Evolutionary conservation across 306 rosid genomes (phyloP).

Genomic region (Lupinus albus): DNA sequence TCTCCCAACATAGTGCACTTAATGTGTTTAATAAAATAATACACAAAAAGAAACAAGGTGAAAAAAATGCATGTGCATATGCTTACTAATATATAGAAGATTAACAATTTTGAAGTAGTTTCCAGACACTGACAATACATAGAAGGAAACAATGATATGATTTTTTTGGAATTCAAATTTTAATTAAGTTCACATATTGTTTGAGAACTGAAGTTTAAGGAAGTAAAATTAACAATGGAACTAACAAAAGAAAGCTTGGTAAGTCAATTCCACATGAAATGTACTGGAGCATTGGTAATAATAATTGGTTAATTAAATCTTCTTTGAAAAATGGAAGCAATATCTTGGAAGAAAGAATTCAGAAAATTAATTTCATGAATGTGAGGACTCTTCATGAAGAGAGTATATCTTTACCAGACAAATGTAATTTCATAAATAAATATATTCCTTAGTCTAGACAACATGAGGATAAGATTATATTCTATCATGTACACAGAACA

Average conservation of each 20-base stretch:
- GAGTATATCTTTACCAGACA: background rate
- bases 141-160: slow-evolving; percentile 67
- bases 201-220: slow-evolving; percentile 13
- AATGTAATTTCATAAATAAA: background rate
- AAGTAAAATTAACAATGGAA: background rate
- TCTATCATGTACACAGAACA: too few species aligned
- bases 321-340: slow-evolving; percentile 57
- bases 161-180: slow-evolving; percentile 27
- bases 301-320: slow-evolving; percentile 55
- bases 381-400: slow-evolving; percentile 58
- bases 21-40: slow-evolving; percentile 13
- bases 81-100: slow-evolving; percentile 70
- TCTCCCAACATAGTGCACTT: background rate
- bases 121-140: slow-evolving; percentile 67
- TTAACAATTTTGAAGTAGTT: slow-evolving; percentile 65
- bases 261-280: slow-evolving; percentile 65
- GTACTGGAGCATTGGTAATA: slow-evolving; percentile 47
- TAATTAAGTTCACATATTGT: background rate
- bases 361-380: slow-evolving; percentile 54
- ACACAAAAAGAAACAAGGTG: background rate
- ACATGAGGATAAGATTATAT: too few species aligned
- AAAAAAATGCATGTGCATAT: background rate
- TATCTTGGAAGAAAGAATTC: slow-evolving; percentile 55
- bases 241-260: slow-evolving; percentile 72
- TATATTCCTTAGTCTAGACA: too few species aligned